Base-by-base conservation (phyloP, 305 asterid genomes). In the Fraxinus nigra region DNA sequence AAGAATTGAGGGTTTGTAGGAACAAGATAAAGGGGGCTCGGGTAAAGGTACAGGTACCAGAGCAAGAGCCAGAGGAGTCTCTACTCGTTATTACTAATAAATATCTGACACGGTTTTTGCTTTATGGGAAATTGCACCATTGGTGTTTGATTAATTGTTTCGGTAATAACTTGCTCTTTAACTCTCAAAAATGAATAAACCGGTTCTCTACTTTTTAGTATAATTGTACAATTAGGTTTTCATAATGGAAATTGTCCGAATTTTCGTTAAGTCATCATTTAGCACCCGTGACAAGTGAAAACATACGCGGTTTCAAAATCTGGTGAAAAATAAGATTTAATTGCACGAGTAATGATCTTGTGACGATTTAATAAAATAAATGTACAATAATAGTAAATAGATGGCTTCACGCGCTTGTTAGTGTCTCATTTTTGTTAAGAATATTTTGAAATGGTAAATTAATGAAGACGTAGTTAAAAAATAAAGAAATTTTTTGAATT, bases 1-100 rank as follows among this genome's bases (percentile, higher is more conserved):
- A 40, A 56, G 73, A 30, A 28, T 84, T 46, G 65, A 70, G 10
- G 81, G 80, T 7, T 79, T 72, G 79, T 37, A 63, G 32, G 74
- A 67, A 10, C 18, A 65, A 13, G 73, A 11, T 24, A 4, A 24
- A 65, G 35, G 35, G 4, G 74, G 20, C 37, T 30, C 3, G 18
- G 72, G 14, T 32, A 54, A 4, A 78, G 9, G 28, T 18, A 4
- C 18, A 37, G 34, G 35, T 33, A 30, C 43, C 43, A 37, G 43
- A 38, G 28, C 32, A 11, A 63, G 35, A 35, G 26, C 35, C 26
- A 67, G 40, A 8, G 43, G 3, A 28, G 30, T 1, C 4, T 75
- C 0, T 5, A 26, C 11, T 43, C n/a, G 26, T 6, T 6, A 37
- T 37, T 37, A 7, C 43, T 7, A 10, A 48, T 48, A 48, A 32